Evolutionary conservation across 441 rosid species (phyloP).

Genomic region (Erodium trifolium): DNA sequence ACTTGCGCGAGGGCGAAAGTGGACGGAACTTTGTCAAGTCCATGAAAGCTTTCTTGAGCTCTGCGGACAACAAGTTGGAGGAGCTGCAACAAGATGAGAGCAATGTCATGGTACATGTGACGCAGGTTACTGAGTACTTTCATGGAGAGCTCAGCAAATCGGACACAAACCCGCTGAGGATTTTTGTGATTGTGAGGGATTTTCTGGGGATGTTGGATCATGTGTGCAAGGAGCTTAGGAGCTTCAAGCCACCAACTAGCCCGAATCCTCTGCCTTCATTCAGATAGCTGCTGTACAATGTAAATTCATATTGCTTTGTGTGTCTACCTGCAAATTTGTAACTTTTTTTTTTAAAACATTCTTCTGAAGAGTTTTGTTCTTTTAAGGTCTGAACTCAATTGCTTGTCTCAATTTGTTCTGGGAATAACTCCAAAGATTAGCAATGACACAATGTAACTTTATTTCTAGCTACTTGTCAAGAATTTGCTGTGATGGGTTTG

Average conservation of each 20-base stretch:
- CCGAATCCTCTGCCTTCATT: conserved; percentile 76
- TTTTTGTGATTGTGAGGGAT: conserved; percentile 94
- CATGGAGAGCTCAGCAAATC: conserved; percentile 84
- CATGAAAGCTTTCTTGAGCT: conserved; percentile 48
- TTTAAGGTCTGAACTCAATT: not conserved
- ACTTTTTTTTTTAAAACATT: too few relatives aligned
- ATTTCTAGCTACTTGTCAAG: not conserved
- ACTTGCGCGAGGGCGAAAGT: conserved; percentile 34
- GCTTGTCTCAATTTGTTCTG: not conserved
- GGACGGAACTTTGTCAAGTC: conserved; percentile 41
- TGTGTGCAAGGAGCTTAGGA: conserved; percentile 84
- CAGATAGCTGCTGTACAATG: conserved; percentile 28
- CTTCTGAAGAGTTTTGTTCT: not conserved
- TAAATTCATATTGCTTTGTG: not conserved
- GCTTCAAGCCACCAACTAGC: conserved; percentile 44
- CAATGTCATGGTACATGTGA: conserved; percentile 55
- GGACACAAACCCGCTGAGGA: conserved; percentile 74
- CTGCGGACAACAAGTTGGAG: conserved; percentile 54
- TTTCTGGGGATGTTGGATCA: conserved; percentile 89
- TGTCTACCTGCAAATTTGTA: not conserved
- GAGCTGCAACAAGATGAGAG: conserved; percentile 66
- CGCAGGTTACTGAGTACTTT: conserved; percentile 79
- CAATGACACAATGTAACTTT: not conserved
- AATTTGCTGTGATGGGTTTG: not conserved
- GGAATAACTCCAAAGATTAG: too few relatives aligned